These are phyloP conservation scores for Ogataea ganodermae DNA, from an alignment of 805 yeast species.

Conservation along the genomic window DNA sequence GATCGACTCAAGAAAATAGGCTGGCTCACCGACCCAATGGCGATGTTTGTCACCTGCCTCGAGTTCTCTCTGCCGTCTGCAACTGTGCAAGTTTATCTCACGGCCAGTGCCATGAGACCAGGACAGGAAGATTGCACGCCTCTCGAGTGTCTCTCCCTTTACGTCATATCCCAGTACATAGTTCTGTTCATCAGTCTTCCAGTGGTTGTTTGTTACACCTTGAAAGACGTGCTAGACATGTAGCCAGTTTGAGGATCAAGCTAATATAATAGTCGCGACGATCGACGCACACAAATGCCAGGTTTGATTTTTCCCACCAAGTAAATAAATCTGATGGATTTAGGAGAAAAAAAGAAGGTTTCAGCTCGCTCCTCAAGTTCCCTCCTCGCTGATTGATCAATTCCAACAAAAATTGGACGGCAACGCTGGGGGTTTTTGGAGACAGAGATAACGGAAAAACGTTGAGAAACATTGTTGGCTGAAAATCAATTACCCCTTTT, in stretches of 20 bases:
- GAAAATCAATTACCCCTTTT: no score
- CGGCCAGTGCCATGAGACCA: slow-evolving; percentile 58
- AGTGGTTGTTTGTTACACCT: slow-evolving; percentile 48
- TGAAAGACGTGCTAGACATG: slow-evolving; percentile 32
- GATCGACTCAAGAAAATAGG: slow-evolving; percentile 47
- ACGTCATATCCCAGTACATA: slow-evolving; percentile 50
- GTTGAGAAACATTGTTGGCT: no score
- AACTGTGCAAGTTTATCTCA: slow-evolving; percentile 58
- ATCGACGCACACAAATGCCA: no score
- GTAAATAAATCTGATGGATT: not conserved
- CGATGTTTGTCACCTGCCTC: slow-evolving; percentile 46
- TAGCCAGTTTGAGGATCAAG: not conserved
- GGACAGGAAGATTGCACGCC: slow-evolving; percentile 44
- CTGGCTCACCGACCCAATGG: slow-evolving; percentile 47
- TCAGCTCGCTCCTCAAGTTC: not conserved
- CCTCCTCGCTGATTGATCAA: no score
- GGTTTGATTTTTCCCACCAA: not conserved
- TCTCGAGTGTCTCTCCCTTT: slow-evolving; percentile 57
- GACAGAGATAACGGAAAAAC: no score
- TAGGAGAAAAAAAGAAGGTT: not conserved
- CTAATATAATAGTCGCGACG: slow-evolving; percentile 5
- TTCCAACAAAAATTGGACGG: no score
- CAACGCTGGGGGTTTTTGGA: no score
- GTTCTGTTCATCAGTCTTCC: slow-evolving; percentile 51
- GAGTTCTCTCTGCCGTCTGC: slow-evolving; percentile 59